These are phyloP conservation scores for Barbatosphaeria neglecta DNA, from an alignment of 495 filamentous ascomycete genomes.

Conservation along the genomic window DNA sequence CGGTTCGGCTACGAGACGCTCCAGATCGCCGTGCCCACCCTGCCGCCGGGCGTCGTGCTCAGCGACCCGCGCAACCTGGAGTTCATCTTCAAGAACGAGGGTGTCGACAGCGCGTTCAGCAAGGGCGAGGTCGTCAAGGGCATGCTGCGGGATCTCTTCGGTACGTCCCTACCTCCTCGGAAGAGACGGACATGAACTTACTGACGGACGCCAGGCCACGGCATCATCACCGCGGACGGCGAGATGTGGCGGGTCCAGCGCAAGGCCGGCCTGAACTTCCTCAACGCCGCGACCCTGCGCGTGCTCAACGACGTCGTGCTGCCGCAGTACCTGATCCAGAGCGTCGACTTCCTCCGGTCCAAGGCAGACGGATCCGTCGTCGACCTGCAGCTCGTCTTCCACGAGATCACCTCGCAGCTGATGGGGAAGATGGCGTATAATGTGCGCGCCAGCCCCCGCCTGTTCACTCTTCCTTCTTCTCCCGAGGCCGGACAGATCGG, in stretches of 20 bases:
- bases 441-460: slow-evolving; percentile 9
- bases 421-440: slow-evolving; percentile 54
- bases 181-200: no score
- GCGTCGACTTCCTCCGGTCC: slow-evolving; percentile 18
- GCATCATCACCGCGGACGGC: slow-evolving; percentile 53
- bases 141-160: slow-evolving; percentile 49
- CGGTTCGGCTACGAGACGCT: slow-evolving; percentile 43
- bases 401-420: slow-evolving; percentile 47
- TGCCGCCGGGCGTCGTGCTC: slow-evolving; percentile 47
- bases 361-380: slow-evolving; percentile 14
- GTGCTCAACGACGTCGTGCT: slow-evolving; percentile 44
- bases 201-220: slow-evolving; percentile 31
- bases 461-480: no score
- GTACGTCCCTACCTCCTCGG: no score
- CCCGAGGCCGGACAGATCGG: neutral
- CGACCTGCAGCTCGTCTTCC: slow-evolving; percentile 44
- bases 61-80: slow-evolving; percentile 48
- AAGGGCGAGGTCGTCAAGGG: slow-evolving; percentile 48
- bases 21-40: slow-evolving; percentile 42
- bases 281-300: slow-evolving; percentile 42
- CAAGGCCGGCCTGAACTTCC: slow-evolving; percentile 46
- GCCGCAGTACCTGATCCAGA: slow-evolving; percentile 35
- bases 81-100: slow-evolving; percentile 47
- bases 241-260: slow-evolving; percentile 49
- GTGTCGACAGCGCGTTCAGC: slow-evolving; percentile 40